These are phyloP conservation scores for Priceomyces medius DNA, from an alignment of 805 yeast species.

Conservation along the genomic window DNA sequence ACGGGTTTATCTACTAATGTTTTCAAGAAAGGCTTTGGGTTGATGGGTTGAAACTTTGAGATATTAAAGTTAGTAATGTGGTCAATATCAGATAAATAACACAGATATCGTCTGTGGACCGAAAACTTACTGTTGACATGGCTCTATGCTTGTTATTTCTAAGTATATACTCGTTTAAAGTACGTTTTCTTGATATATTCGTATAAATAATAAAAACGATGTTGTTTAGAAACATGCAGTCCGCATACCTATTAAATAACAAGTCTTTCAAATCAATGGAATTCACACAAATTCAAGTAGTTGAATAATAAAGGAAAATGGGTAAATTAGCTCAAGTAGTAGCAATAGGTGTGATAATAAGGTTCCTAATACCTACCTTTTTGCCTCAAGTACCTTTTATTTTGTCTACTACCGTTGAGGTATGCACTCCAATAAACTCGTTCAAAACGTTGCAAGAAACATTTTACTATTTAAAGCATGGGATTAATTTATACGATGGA, in stretches of 20 bases:
- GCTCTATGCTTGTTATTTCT: too few species aligned
- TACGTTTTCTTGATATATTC: too few species aligned
- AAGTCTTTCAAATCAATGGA: neutral
- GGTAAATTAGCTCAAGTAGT: conserved; percentile 21
- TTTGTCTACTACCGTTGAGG: conserved; percentile 47
- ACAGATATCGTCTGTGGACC: too few species aligned
- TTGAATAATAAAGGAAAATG: conserved; percentile 14
- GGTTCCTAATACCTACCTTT: conserved; percentile 35
- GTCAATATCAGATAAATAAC: neutral
- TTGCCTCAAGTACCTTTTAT: conserved; percentile 28
- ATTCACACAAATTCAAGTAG: neutral
- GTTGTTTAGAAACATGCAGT: neutral
- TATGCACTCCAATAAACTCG: conserved; percentile 74
- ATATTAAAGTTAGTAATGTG: conserved; percentile 13
- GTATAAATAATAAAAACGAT: neutral
- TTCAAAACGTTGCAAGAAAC: conserved; percentile 48
- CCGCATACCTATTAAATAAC: neutral
- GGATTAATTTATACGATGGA: conserved; percentile 72
- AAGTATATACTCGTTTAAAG: too few species aligned
- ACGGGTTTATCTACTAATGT: conserved; percentile 71
- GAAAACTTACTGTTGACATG: conserved; percentile 14
- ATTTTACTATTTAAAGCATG: conserved; percentile 54
- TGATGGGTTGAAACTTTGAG: conserved; percentile 65
- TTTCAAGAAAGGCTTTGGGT: conserved; percentile 88
- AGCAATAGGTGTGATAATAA: conserved; percentile 28